A percentile compares a stretch with the other conserved stretches of the same genome.
These are phyloP conservation scores for Pouteria campechiana DNA, from an alignment of 179 eudicot species.

Conservation along the genomic window DNA sequence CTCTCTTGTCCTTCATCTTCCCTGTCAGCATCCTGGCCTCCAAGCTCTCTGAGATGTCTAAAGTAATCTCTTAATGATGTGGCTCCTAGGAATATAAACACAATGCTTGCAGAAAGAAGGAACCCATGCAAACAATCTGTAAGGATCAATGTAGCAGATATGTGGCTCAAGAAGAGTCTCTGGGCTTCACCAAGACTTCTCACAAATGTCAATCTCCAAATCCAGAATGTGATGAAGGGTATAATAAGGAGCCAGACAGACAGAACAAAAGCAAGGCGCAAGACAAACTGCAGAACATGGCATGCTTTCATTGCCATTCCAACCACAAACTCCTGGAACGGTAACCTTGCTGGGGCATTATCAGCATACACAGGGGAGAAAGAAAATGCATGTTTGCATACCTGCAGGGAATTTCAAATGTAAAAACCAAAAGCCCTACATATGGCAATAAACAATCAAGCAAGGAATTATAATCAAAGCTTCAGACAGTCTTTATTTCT, in stretches of 20 bases:
- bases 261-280: slow-evolving; percentile 87
- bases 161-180: slow-evolving; percentile 71
- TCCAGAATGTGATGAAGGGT: slow-evolving; percentile 97
- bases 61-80: slow-evolving; percentile 95
- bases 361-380: slow-evolving; percentile 97
- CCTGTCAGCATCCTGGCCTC: slow-evolving; percentile 87
- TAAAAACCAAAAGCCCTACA: too few species aligned
- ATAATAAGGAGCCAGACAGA: slow-evolving; percentile 96
- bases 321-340: slow-evolving; percentile 72
- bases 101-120: slow-evolving; percentile 97
- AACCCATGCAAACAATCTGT: slow-evolving; percentile 97
- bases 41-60: slow-evolving; percentile 81
- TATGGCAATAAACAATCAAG: too few species aligned
- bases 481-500: too few species aligned
- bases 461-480: too few species aligned
- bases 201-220: slow-evolving; percentile 89
- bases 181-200: slow-evolving; percentile 87
- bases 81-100: slow-evolving; percentile 92
- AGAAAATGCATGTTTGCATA: slow-evolving; percentile 91
- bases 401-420: slow-evolving; percentile 29
- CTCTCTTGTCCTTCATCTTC: slow-evolving; percentile 91
- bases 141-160: slow-evolving; percentile 60
- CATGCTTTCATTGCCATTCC: slow-evolving; percentile 87
- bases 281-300: slow-evolving; percentile 81
- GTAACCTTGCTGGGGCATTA: slow-evolving; percentile 88